Evolutionary conservation across 202 grass and related monocot species (phyloP), one percentile per base, ranked within the genome.

Genomic region (Cymbopogon flexuosus): DNA sequence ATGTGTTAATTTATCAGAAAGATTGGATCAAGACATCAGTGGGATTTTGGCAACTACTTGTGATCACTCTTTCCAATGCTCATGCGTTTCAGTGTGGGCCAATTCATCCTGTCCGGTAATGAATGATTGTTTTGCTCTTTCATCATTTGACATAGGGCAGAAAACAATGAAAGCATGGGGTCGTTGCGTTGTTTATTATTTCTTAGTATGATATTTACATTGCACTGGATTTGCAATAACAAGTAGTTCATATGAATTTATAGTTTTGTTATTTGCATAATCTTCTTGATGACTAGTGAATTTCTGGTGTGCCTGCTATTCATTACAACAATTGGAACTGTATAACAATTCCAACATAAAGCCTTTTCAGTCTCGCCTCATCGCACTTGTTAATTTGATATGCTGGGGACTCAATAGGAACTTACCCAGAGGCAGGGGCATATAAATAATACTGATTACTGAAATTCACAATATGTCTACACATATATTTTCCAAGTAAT

Each of bases 11-110:
- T 36, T 49, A 72, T 35, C 83, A 98, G 95, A 98, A 88, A 91
- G 92, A 79, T 87, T 98, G 84, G 95, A 98, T 79, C 90, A 95
- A 86, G 95, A 98, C 63, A 98, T 95, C 34, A 98, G 92, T 62
- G 95, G 95, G 47, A 98, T 98, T 86, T 66, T 88, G 75, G 88
- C 88, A 79, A 95, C 95, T 54, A 94, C 90, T n/a, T 98, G 95
- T 75, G 95, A 98, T 43, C 95, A 98, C 79, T 98, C 92, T 21
- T 98, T 98, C 78, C 92, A 91, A 33, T 98, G 92, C 73, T 94
- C 92, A 35, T 95, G 95, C 0, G 90, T 94, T 79, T 93, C 92
- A 62, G 89, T 91, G 82, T 98, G 90, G 92, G 87, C 80, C 54
- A 98, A 89, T 76, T 93, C 95, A 72, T 98, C 92, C 79, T 98